Percentiles rank a stretch among this genome's conserved stretches.
Evolutionary conservation across 352 stramenopile species (phyloP).

Genomic region (Pythium grandisporangium): DNA sequence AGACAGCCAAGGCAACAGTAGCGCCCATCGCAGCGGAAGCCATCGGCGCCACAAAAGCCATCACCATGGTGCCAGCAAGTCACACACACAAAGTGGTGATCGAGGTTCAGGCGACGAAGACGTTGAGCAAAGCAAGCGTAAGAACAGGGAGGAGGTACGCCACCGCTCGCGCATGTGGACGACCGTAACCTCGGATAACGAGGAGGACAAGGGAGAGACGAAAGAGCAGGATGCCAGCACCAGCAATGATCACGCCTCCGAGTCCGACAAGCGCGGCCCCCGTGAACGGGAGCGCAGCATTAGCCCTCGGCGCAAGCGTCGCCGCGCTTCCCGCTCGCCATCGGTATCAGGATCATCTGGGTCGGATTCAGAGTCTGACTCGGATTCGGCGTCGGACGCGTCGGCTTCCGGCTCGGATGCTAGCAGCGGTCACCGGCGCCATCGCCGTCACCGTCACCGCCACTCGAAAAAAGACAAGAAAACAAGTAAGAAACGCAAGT

Average conservation of each 20-base stretch:
- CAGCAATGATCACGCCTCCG: too few relatives aligned
- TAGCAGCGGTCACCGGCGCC: constrained; percentile 8
- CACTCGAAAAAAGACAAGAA: constrained; percentile 24
- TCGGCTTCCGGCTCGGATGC: constrained; percentile 17
- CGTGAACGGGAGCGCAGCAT: constrained; percentile 8
- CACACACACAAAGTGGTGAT: neutral
- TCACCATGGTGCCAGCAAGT: too few relatives aligned
- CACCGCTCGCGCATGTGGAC: constrained; percentile 7
- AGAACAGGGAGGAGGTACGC: neutral
- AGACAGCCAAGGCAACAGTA: neutral
- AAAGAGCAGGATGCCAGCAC: neutral
- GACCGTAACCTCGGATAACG: neutral
- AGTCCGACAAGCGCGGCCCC: too few relatives aligned
- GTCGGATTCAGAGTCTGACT: constrained; percentile 23
- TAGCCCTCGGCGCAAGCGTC: constrained; percentile 7
- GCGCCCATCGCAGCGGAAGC: neutral
- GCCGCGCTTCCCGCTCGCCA: constrained; percentile 8
- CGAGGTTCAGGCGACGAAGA: neutral
- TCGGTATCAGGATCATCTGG: too few relatives aligned
- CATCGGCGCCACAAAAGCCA: too few relatives aligned
- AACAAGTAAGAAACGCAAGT: constrained; percentile 14
- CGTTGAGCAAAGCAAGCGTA: constrained; percentile 1
- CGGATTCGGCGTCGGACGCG: constrained; percentile 10
- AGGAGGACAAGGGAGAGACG: neutral
- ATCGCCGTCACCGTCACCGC: too few relatives aligned